phyloP scores from a whole-genome alignment of 164 flowering plant genomes.

The Litsea cubeba region DNA sequence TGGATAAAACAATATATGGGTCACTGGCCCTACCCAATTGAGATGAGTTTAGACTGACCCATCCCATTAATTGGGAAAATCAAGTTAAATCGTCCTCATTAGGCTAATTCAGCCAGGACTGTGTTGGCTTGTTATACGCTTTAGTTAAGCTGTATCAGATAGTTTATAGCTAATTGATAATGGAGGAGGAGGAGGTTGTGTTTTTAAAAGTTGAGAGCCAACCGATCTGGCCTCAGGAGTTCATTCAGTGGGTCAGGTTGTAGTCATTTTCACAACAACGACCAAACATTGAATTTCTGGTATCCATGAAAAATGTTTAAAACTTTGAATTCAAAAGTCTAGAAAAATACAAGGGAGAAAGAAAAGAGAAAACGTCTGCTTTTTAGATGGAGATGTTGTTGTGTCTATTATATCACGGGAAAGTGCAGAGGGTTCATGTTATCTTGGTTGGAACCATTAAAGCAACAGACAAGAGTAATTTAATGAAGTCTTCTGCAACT shows the following conservation, averaged over 20 bases:
- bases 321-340: neutral
- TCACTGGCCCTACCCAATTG: too few species aligned
- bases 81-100: neutral
- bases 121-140: neutral
- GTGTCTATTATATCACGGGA: constrained; percentile 4
- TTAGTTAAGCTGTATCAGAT: neutral
- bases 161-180: neutral
- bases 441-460: neutral
- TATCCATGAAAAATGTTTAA: neutral
- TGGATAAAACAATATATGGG: too few species aligned
- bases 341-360: neutral
- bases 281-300: neutral
- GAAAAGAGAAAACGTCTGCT: neutral
- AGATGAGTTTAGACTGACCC: too few species aligned
- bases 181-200: neutral
- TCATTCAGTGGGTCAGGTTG: neutral
- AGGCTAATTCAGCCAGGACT: neutral
- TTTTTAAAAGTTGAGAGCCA: neutral
- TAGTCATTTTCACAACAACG: constrained; percentile 1
- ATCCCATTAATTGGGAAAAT: neutral
- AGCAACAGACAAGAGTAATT: neutral
- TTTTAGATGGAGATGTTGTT: neutral
- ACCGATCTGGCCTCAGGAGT: neutral
- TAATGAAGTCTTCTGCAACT: neutral
- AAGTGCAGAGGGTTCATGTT: neutral